phyloP scores from a whole-genome alignment of 129 eudicot genomes.

The Scalesia atractyloides region DNA sequence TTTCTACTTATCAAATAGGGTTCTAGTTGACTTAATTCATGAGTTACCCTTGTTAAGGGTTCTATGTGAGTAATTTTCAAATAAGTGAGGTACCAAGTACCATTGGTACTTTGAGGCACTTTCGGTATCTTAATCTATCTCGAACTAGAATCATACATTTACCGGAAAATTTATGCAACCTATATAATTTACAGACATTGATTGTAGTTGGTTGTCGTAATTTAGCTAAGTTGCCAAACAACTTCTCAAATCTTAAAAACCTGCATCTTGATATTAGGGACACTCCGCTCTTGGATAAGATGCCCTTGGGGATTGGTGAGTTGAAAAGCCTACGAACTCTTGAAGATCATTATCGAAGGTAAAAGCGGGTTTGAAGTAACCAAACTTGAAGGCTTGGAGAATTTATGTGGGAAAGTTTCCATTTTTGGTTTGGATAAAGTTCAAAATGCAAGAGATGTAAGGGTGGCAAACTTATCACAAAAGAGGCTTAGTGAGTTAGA shows the following conservation, averaged over 20 bases:
- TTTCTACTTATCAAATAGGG: neutral
- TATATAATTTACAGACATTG: neutral
- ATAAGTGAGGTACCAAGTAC: neutral
- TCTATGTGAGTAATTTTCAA: neutral
- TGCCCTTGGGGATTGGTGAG: no score
- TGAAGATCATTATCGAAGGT: no score
- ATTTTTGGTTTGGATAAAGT: no score
- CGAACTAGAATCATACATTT: neutral
- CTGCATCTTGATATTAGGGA: no score
- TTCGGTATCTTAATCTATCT: neutral
- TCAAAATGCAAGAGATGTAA: no score
- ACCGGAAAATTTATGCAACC: neutral
- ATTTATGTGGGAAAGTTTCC: no score
- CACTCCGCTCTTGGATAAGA: no score
- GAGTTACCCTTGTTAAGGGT: slow-evolving; percentile 13
- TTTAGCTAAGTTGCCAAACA: neutral
- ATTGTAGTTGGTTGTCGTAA: neutral
- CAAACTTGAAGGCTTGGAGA: no score
- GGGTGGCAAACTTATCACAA: no score
- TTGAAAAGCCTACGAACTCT: no score
- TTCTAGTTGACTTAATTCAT: neutral
- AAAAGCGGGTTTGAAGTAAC: no score
- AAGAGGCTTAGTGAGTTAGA: no score
- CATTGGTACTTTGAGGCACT: neutral
- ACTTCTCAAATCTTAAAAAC: neutral